Conservation (phyloP, 108 stramenopile genomes). For the Skeletonema menzelii region DNA sequence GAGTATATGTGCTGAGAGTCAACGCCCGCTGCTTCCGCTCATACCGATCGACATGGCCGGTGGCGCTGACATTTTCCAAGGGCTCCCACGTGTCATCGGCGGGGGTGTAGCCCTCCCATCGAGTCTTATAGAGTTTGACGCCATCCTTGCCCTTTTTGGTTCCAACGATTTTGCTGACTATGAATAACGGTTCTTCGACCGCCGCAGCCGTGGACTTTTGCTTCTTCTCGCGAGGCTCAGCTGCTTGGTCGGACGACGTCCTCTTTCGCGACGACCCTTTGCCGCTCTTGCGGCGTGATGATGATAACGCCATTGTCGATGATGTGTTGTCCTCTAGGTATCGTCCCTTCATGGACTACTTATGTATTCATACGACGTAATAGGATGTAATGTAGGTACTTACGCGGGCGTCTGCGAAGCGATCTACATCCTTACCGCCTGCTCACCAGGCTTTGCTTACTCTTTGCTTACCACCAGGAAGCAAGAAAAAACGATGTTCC, state of each 20-base stretch:
- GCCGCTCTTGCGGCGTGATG: conserved; percentile 1
- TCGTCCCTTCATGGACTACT: no score
- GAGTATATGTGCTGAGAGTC: conserved; percentile 7
- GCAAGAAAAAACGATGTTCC: no score
- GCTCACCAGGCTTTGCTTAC: no score
- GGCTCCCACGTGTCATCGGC: conserved; percentile 43
- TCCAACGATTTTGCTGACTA: conserved; percentile 29
- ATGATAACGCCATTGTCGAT: not conserved
- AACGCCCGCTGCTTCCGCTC: conserved; percentile 15
- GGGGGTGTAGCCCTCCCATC: conserved; percentile 34
- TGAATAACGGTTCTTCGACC: conserved; percentile 11
- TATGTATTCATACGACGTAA: no score
- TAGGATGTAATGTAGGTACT: no score
- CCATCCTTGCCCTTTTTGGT: conserved; percentile 6
- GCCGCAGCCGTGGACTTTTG: conserved; percentile 4
- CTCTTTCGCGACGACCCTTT: not conserved
- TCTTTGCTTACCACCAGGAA: no score
- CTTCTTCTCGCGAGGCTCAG: not conserved
- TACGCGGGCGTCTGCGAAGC: no score
- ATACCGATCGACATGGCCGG: conserved; percentile 43
- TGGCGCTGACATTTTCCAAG: conserved; percentile 23
- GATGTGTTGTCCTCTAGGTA: no score
- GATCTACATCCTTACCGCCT: no score
- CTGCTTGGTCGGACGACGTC: not conserved
- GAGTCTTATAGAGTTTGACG: conserved; percentile 10